Evolutionary conservation across 352 stramenopile genomes (phyloP).

Genomic region (Phytophthora tentaculata): DNA sequence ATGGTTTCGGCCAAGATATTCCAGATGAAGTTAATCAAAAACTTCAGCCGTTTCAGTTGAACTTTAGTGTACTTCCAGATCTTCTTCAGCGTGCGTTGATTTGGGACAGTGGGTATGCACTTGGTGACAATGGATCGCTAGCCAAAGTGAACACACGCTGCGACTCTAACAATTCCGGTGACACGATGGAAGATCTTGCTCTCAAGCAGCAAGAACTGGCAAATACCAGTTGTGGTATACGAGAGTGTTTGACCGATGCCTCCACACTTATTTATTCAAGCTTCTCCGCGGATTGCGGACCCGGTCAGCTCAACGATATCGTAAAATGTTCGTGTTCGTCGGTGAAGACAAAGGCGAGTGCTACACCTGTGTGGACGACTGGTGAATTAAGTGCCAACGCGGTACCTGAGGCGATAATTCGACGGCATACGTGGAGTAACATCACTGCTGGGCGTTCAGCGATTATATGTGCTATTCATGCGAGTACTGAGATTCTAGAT

Average conservation of each 20-base stretch:
- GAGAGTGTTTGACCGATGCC: slow-evolving; percentile 8
- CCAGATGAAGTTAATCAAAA: slow-evolving; percentile 30
- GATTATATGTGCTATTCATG: slow-evolving; percentile 32
- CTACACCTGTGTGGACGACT: slow-evolving; percentile 13
- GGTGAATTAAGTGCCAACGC: slow-evolving; percentile 1
- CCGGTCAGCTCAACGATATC: slow-evolving; percentile 17
- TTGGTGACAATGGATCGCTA: slow-evolving; percentile 18
- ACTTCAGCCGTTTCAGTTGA: slow-evolving; percentile 27
- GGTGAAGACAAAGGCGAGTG: slow-evolving; percentile 16
- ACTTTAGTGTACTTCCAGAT: slow-evolving; percentile 30
- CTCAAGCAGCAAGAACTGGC: slow-evolving; percentile 7
- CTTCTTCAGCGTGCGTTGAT: slow-evolving; percentile 43
- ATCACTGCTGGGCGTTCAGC: slow-evolving; percentile 8
- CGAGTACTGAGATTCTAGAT: neutral
- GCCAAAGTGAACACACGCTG: slow-evolving; percentile 36
- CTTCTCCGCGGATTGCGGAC: slow-evolving; percentile 24
- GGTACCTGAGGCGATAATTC: slow-evolving; percentile 8
- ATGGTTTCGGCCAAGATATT: slow-evolving; percentile 6
- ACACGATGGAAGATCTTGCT: slow-evolving; percentile 24
- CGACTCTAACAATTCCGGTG: slow-evolving; percentile 1
- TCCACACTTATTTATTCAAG: slow-evolving; percentile 13
- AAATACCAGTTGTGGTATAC: slow-evolving; percentile 12
- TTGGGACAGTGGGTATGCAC: slow-evolving; percentile 47
- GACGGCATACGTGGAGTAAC: slow-evolving; percentile 24
- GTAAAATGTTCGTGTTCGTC: slow-evolving; percentile 22